Percentiles rank a stretch among this genome's conserved stretches.
These are phyloP conservation scores for Begonia loranthoides DNA, from an alignment of 306 rosid species.

Conservation along the genomic window DNA sequence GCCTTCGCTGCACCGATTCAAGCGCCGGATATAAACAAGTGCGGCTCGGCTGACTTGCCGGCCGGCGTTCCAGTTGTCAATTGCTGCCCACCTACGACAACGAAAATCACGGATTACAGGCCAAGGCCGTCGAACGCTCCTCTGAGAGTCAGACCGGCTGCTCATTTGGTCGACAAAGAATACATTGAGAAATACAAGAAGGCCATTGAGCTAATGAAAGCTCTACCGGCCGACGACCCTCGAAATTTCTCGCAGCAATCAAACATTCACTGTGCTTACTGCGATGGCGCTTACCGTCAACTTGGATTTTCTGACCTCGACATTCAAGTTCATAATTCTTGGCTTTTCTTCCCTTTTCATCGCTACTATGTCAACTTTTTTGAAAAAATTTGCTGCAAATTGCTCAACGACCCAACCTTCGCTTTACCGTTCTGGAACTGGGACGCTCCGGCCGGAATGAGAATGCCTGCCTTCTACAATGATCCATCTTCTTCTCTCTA, in stretches of 20 bases:
- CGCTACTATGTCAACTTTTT: conserved; percentile 61
- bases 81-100: conserved; percentile 57
- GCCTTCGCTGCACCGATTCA: conserved; percentile 45
- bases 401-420: conserved; percentile 52
- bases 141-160: conserved; percentile 36
- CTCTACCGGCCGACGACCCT: conserved; percentile 50
- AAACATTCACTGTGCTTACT: conserved; percentile 65
- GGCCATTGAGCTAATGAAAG: conserved; percentile 53
- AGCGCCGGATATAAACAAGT: conserved; percentile 32
- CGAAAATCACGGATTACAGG: conserved; percentile 30
- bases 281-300: conserved; percentile 66
- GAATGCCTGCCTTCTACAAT: conserved; percentile 30
- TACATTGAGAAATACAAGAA: conserved; percentile 36
- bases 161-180: conserved; percentile 33
- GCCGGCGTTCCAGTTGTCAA: conserved; percentile 12
- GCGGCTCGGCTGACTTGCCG: conserved; percentile 46
- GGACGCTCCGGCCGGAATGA: conserved; percentile 57
- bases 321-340: conserved; percentile 52
- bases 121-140: conserved; percentile 11
- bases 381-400: conserved; percentile 53
- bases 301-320: conserved; percentile 50
- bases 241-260: conserved; percentile 65
- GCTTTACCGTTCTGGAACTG: conserved; percentile 75
- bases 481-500: conserved; percentile 39
- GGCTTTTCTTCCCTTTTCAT: conserved; percentile 86